phyloP scores from a whole-genome alignment of 208 protist species.

The Trypanosoma congolense region DNA sequence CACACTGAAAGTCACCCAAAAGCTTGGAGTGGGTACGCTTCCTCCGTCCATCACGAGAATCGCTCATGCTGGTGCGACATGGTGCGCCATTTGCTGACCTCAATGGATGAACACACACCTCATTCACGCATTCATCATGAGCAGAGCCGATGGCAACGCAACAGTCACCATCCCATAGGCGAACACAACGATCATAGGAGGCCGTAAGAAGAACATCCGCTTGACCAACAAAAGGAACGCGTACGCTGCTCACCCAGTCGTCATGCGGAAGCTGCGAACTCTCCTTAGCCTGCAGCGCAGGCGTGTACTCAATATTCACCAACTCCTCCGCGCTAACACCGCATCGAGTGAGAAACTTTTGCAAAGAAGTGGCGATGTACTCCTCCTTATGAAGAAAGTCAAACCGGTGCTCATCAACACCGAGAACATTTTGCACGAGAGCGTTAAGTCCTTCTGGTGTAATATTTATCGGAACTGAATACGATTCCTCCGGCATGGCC shows the following conservation, averaged over 20 bases:
- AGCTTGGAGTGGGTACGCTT: constrained; percentile 22
- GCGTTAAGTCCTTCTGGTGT: constrained; percentile 65
- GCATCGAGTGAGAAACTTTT: constrained; percentile 62
- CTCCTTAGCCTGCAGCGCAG: constrained; percentile 70
- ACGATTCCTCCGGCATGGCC: constrained; percentile 75
- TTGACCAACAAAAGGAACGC: constrained; percentile 48
- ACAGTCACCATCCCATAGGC: constrained; percentile 68
- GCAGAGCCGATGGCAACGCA: constrained; percentile 70
- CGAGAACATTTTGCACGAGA: constrained; percentile 66
- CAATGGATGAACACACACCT: constrained; percentile 51
- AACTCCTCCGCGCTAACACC: constrained; percentile 74
- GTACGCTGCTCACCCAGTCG: constrained; percentile 83
- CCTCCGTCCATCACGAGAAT: constrained; percentile 4
- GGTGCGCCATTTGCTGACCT: constrained; percentile 1
- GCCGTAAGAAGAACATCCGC: constrained; percentile 62
- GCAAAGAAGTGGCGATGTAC: constrained; percentile 71
- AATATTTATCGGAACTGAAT: constrained; percentile 54
- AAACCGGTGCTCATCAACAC: constrained; percentile 40
- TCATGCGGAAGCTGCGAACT: constrained; percentile 79
- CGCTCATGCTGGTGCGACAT: neutral
- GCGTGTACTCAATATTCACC: constrained; percentile 83
- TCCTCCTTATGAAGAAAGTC: constrained; percentile 79
- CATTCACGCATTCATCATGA: constrained; percentile 73
- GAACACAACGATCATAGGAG: constrained; percentile 79
- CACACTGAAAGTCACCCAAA: constrained; percentile 46